These are phyloP conservation scores for Wallacemonas rigidus DNA, from an alignment of 208 protist species.

Conservation along the genomic window DNA sequence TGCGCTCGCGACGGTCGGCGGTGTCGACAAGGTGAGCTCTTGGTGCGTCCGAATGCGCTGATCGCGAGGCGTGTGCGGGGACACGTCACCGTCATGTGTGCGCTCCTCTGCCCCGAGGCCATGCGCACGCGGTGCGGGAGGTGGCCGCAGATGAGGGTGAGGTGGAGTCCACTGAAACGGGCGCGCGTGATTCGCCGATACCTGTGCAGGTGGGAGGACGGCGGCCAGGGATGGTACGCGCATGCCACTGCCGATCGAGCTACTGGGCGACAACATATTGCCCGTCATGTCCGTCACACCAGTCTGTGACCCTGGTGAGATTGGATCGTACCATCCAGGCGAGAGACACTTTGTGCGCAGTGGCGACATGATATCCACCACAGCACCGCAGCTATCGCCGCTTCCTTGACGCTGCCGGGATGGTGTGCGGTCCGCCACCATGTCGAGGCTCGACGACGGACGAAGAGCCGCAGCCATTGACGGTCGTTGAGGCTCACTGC, in stretches of 20 bases:
- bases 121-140: not conserved
- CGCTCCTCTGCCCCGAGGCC: not conserved
- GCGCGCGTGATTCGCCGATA: not conserved
- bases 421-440: not conserved
- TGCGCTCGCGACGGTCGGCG: no score
- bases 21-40: no score
- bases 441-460: not conserved
- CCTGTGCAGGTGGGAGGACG: not conserved
- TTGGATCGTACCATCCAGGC: not conserved
- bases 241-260: slow-evolving; percentile 10
- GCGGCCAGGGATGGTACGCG: not conserved
- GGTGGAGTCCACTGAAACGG: slow-evolving; percentile 8
- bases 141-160: not conserved
- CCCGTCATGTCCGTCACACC: not conserved
- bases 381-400: not conserved
- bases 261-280: slow-evolving; percentile 5
- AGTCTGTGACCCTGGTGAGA: slow-evolving; percentile 7
- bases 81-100: not conserved
- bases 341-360: not conserved
- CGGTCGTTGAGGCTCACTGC: not conserved
- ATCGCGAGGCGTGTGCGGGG: slow-evolving; percentile 9
- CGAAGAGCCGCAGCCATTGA: not conserved
- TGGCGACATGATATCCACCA: slow-evolving; percentile 18
- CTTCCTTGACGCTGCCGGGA: not conserved
- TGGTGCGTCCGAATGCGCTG: not conserved